These are phyloP conservation scores for Diversispora eburnea DNA, from an alignment of 192 early-diverging fungal genomes.

Conservation along the genomic window DNA sequence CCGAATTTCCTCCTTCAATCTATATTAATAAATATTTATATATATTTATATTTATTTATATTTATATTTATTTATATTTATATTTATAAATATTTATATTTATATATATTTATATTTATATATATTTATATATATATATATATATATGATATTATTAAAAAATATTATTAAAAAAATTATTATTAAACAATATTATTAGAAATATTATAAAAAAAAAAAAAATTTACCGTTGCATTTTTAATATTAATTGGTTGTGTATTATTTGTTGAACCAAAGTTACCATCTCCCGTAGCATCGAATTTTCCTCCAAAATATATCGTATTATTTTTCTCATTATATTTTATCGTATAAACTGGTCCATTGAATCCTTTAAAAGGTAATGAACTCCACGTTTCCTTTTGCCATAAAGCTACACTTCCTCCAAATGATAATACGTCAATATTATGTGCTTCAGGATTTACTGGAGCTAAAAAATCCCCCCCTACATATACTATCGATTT, in stretches of 20 bases:
- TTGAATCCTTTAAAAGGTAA: constrained; percentile 68
- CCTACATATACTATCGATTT: constrained; percentile 34
- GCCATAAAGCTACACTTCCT: constrained; percentile 37
- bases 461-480: constrained; percentile 35
- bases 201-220: background rate
- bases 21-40: background rate
- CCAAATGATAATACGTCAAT: constrained; percentile 24
- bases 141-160: background rate
- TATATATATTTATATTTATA: too few species aligned
- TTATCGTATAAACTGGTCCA: constrained; percentile 61
- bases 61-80: too few species aligned
- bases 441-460: constrained; percentile 14
- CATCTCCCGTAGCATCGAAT: constrained; percentile 67
- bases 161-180: constrained; percentile 5
- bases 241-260: constrained; percentile 40
- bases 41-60: too few species aligned
- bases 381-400: constrained; percentile 43
- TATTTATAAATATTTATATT: too few species aligned
- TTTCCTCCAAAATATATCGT: constrained; percentile 65
- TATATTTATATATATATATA: too few species aligned
- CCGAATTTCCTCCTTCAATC: constrained; percentile 19
- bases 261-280: constrained; percentile 33
- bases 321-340: constrained; percentile 38
- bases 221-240: constrained; percentile 29
- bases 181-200: background rate